phyloP scores from a whole-genome alignment of 345 rosid species.

The Citrus sp. region DNA sequence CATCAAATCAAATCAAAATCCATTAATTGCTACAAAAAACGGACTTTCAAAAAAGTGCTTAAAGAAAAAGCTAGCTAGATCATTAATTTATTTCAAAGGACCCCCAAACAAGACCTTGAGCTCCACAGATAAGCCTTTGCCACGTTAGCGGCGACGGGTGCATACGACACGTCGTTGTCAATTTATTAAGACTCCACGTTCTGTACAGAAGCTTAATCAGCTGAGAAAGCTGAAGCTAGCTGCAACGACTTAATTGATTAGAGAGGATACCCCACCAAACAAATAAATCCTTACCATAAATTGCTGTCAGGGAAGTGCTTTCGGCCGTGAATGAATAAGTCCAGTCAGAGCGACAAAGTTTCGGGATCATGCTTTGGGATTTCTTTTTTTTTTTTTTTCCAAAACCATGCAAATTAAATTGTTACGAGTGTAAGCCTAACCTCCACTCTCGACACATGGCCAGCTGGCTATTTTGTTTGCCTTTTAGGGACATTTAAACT shows the following conservation, averaged over 20 bases:
- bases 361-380: neutral
- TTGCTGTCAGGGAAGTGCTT: neutral
- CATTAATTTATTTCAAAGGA: neutral
- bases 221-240: neutral
- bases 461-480: neutral
- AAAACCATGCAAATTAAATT: neutral
- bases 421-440: conserved; percentile 14
- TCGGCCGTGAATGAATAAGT: neutral
- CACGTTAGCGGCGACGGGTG: neutral
- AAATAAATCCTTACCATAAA: neutral
- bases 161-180: neutral
- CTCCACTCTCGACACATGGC: conserved; percentile 9
- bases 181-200: neutral
- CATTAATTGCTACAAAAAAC: neutral
- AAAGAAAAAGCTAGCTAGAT: neutral
- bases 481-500: neutral
- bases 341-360: neutral
- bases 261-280: neutral
- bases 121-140: neutral
- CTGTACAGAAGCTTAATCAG: neutral
- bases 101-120: neutral
- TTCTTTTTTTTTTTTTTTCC: neutral
- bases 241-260: neutral
- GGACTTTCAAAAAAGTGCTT: neutral
- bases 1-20: neutral